Conservation (phyloP, 768 basidiomycete genomes). For the Tylopilus balloui region DNA sequence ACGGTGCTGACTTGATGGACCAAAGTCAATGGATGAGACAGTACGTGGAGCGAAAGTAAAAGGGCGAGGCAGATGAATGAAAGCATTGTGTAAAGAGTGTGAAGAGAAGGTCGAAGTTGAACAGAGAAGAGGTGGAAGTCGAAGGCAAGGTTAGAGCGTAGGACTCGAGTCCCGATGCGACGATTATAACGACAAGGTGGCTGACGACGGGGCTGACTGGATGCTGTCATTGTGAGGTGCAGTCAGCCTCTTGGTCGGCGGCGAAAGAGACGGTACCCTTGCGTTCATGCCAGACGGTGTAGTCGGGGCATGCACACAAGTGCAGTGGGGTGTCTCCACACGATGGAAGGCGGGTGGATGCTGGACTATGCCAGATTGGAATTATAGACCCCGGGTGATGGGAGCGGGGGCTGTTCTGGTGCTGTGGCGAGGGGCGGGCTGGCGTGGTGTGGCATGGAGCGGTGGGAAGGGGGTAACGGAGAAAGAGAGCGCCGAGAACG, state of each 20-base stretch:
- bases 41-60: slow-evolving; percentile 15
- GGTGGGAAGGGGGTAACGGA: not conserved
- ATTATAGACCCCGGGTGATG: not conserved
- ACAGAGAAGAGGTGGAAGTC: not conserved
- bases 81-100: slow-evolving; percentile 22
- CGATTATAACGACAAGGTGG: slow-evolving; percentile 6
- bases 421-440: not conserved
- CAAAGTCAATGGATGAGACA: slow-evolving; percentile 18
- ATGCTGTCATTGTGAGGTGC: not conserved
- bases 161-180: not conserved
- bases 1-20: slow-evolving; percentile 7
- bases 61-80: slow-evolving; percentile 16
- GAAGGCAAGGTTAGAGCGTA: not conserved
- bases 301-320: no score
- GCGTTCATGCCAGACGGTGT: no score
- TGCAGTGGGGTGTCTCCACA: no score
- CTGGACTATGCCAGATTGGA: no score
- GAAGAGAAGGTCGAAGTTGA: not conserved
- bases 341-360: no score
- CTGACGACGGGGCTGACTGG: slow-evolving; percentile 12
- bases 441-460: not conserved
- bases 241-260: not conserved
- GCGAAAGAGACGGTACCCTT: not conserved
- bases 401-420: not conserved
- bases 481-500: not conserved